These are phyloP conservation scores for Nitzschia putrida DNA, from an alignment of 108 stramenopile genomes.

Conservation along the genomic window DNA sequence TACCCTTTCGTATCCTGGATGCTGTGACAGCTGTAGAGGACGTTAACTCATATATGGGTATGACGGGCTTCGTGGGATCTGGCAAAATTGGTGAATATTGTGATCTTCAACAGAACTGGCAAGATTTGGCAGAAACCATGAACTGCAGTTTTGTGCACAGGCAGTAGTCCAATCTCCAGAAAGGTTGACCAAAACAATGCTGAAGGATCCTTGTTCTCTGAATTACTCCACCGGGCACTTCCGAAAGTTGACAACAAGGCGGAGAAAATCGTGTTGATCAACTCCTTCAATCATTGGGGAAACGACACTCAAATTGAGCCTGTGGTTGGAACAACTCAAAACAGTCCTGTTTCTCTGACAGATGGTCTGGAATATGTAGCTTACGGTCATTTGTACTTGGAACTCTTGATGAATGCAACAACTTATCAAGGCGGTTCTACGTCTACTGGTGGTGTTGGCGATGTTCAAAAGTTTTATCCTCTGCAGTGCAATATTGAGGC, in stretches of 20 bases:
- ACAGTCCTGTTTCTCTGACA: constrained; percentile 5
- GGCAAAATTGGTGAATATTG: constrained; percentile 1
- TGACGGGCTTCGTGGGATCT: neutral
- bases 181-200: neutral
- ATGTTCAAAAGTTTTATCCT: neutral
- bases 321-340: constrained; percentile 1
- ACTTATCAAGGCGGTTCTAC: neutral
- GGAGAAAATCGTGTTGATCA: constrained; percentile 20
- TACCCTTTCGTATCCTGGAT: constrained; percentile 3
- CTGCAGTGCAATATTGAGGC: constrained; percentile 3
- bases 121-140: neutral
- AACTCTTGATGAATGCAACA: constrained; percentile 30
- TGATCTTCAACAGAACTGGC: constrained; percentile 16
- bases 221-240: constrained; percentile 1
- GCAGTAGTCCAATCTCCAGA: neutral
- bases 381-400: constrained; percentile 36
- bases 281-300: constrained; percentile 29
- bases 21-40: constrained; percentile 13
- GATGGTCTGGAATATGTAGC: constrained; percentile 30
- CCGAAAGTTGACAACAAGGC: constrained; percentile 17
- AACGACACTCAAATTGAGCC: constrained; percentile 48
- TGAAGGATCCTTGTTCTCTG: neutral
- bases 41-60: constrained; percentile 1
- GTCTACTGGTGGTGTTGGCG: neutral
- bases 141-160: constrained; percentile 13